A percentile compares a stretch with the other conserved stretches of the same genome.
Conservation (phyloP, 2,329 filamentous ascomycete species). For the Tothia fuscella region DNA sequence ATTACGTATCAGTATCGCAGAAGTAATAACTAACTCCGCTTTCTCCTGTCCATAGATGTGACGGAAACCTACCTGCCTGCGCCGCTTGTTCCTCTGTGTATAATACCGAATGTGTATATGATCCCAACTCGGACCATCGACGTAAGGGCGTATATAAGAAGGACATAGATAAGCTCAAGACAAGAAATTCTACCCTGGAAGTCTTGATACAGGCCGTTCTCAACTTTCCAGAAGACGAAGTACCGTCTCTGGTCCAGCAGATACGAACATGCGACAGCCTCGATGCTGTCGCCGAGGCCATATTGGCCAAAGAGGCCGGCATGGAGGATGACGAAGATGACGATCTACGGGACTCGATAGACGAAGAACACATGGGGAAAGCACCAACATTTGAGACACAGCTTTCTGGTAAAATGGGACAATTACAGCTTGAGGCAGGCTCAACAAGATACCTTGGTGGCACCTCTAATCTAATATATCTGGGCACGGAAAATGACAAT, state of each 20-base stretch:
- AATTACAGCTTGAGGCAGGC: conserved; percentile 76
- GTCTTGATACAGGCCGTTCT: conserved; percentile 88
- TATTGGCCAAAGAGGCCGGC: conserved; percentile 42
- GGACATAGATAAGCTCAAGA: conserved; percentile 79
- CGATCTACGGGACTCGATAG: conserved; percentile 25
- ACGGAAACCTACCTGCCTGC: conserved; percentile 81
- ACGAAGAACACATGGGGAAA: conserved; percentile 26
- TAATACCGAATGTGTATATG: conserved; percentile 80
- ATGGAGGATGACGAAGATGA: conserved; percentile 32
- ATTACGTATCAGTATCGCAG: neutral
- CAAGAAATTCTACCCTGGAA: conserved; percentile 74
- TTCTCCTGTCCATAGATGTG: conserved; percentile 40
- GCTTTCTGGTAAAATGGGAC: conserved; percentile 84
- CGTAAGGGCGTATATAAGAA: conserved; percentile 96
- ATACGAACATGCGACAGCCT: conserved; percentile 77
- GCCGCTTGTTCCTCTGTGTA: conserved; percentile 96
- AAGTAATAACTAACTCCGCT: neutral
- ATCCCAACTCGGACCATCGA: conserved; percentile 90
- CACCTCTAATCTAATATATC: conserved; percentile 82
- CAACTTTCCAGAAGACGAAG: conserved; percentile 80
- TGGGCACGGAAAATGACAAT: conserved; percentile 17
- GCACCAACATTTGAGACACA: conserved; percentile 55
- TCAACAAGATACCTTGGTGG: conserved; percentile 85
- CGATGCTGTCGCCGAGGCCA: conserved; percentile 50
- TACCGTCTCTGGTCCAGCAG: conserved; percentile 65